phyloP scores from a whole-genome alignment of 164 flowering plant species.

The Dillenia suffruticosa region DNA sequence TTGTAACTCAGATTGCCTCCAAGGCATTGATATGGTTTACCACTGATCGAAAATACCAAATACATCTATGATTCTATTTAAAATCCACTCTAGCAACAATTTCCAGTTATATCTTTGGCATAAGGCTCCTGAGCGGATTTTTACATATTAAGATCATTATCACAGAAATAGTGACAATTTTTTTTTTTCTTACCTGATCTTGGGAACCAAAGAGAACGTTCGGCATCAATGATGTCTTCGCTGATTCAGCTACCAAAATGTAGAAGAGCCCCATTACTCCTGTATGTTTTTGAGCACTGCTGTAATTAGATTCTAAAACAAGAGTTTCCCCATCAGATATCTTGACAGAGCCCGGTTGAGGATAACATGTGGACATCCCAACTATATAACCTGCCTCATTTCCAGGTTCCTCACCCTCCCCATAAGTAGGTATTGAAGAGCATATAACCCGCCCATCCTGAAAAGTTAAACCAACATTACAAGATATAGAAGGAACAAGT shows the following conservation, averaged over 20 bases:
- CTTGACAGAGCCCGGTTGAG: slow-evolving; percentile 61
- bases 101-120: too few relatives aligned
- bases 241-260: slow-evolving; percentile 56
- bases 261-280: slow-evolving; percentile 93
- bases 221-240: slow-evolving; percentile 3
- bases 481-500: neutral
- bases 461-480: slow-evolving; percentile 6
- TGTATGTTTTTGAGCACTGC: slow-evolving; percentile 41
- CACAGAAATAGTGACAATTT: neutral
- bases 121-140: too few relatives aligned
- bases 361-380: slow-evolving; percentile 91
- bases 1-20: too few relatives aligned
- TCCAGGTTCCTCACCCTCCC: slow-evolving; percentile 66
- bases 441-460: slow-evolving; percentile 79
- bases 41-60: too few relatives aligned
- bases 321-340: slow-evolving; percentile 55
- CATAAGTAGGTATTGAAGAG: slow-evolving; percentile 71
- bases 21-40: too few relatives aligned
- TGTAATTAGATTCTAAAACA: slow-evolving; percentile 62
- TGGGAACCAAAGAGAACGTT: slow-evolving; percentile 1
- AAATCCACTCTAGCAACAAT: too few relatives aligned
- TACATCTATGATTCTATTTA: too few relatives aligned
- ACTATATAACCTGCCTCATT: slow-evolving; percentile 78
- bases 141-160: too few relatives aligned
- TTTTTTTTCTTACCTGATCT: slow-evolving; percentile 19